Evolutionary conservation across 1,139 yeast genomes (phyloP).

Genomic region (Candida pseudocylindracea): DNA sequence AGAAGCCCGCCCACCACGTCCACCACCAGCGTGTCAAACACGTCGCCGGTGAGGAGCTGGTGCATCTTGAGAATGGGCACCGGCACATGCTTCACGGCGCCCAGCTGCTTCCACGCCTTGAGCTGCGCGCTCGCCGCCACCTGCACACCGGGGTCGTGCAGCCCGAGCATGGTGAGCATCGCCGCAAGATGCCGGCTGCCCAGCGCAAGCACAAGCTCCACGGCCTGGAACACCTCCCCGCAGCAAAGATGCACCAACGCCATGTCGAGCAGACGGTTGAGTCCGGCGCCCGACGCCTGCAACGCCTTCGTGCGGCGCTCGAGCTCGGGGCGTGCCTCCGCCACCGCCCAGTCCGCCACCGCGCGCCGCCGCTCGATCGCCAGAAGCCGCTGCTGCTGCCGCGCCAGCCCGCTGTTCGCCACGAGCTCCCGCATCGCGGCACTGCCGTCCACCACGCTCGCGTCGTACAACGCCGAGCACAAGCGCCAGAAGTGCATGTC

Average conservation of each 20-base stretch:
- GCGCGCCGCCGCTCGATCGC: conserved; percentile 14
- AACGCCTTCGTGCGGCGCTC: neutral
- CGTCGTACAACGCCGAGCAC: too few species aligned
- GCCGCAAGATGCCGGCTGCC: conserved; percentile 50
- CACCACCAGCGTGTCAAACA: conserved; percentile 2
- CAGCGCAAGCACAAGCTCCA: conserved; percentile 30
- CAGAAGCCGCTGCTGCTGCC: conserved; percentile 4
- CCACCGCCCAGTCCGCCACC: conserved; percentile 18
- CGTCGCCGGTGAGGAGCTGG: conserved; percentile 40
- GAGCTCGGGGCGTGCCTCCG: conserved; percentile 2
- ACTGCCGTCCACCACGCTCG: too few species aligned
- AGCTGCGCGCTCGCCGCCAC: conserved; percentile 38
- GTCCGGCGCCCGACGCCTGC: too few species aligned
- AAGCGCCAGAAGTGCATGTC: too few species aligned
- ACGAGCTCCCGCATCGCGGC: too few species aligned
- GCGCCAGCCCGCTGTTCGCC: too few species aligned
- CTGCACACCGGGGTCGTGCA: conserved; percentile 36
- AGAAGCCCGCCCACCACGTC: conserved; percentile 15
- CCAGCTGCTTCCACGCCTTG: conserved; percentile 33
- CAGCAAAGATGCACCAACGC: conserved; percentile 30
- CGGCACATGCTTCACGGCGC: conserved; percentile 4
- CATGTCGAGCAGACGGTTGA: conserved; percentile 17
- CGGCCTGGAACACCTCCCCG: conserved; percentile 40
- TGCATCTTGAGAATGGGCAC: conserved; percentile 45
- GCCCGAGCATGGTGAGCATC: conserved; percentile 46